Conservation (phyloP, 768 basidiomycete species). For the Daedaleopsis nitida region DNA sequence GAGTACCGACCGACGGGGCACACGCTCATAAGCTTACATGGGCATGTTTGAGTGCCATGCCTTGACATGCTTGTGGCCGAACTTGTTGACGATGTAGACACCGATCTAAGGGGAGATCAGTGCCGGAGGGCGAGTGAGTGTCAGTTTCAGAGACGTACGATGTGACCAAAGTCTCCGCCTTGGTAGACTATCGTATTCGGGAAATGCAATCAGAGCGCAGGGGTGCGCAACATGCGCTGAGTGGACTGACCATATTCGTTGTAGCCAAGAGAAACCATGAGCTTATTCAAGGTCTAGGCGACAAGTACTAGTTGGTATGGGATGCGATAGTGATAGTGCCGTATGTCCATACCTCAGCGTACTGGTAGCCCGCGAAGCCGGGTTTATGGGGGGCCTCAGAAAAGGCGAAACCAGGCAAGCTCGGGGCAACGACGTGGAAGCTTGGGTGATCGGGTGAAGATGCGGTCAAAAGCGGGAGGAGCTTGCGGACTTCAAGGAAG, state of each 20-base stretch:
- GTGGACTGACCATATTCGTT: slow-evolving; percentile 24
- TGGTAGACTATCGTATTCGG: slow-evolving; percentile 42
- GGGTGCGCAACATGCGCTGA: neutral
- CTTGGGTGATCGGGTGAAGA: slow-evolving; percentile 46
- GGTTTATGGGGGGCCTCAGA: slow-evolving; percentile 56
- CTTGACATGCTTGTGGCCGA: slow-evolving; percentile 46
- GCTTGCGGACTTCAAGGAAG: slow-evolving; percentile 57
- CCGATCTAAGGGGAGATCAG: slow-evolving; percentile 35
- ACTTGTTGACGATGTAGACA: slow-evolving; percentile 34
- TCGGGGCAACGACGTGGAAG: slow-evolving; percentile 63
- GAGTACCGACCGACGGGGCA: neutral
- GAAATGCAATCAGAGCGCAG: neutral
- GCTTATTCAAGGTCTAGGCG: slow-evolving; percentile 23
- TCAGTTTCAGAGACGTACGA: slow-evolving; percentile 30
- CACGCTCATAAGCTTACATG: slow-evolving; percentile 24
- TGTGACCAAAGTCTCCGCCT: slow-evolving; percentile 50
- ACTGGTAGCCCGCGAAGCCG: slow-evolving; percentile 51
- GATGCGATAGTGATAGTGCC: neutral
- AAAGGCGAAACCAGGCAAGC: slow-evolving; percentile 65
- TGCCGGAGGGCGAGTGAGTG: neutral
- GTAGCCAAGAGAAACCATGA: slow-evolving; percentile 34
- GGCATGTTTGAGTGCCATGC: slow-evolving; percentile 56
- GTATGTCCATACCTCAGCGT: slow-evolving; percentile 47
- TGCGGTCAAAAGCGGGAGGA: slow-evolving; percentile 53
- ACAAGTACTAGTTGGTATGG: too few species aligned